phyloP scores from a whole-genome alignment of 768 basidiomycete genomes.

The Rhodotorula toruloides region DNA sequence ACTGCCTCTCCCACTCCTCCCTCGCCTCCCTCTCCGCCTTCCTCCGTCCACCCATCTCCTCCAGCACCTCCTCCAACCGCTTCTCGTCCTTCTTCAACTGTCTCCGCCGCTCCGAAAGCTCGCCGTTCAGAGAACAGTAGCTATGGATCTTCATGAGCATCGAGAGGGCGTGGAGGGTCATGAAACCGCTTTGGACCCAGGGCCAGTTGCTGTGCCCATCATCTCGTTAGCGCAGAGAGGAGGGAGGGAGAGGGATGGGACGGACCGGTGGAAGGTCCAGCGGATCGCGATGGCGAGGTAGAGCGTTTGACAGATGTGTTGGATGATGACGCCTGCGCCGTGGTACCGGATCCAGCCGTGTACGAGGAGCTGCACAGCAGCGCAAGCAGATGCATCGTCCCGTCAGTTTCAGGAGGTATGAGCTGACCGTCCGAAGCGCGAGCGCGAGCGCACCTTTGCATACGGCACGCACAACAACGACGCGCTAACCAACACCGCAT shows the following conservation, averaged over 20 bases:
- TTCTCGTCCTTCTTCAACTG: slow-evolving; percentile 47
- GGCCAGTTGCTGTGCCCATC: slow-evolving; percentile 89
- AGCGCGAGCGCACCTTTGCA: slow-evolving; percentile 60
- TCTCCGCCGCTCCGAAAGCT: slow-evolving; percentile 53
- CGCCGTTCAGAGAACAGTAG: slow-evolving; percentile 81
- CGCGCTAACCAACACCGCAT: slow-evolving; percentile 69
- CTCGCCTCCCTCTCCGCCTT: slow-evolving; percentile 40
- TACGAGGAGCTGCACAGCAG: slow-evolving; percentile 49
- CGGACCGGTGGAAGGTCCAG: slow-evolving; percentile 83
- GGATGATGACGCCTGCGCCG: slow-evolving; percentile 67
- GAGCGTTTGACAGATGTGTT: slow-evolving; percentile 70
- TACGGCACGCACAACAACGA: slow-evolving; percentile 76
- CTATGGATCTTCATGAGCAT: slow-evolving; percentile 70
- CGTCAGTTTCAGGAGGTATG: neutral
- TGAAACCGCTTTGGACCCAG: slow-evolving; percentile 88
- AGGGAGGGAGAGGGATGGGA: neutral
- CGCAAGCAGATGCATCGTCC: too few relatives aligned
- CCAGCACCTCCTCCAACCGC: slow-evolving; percentile 52
- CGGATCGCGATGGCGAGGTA: slow-evolving; percentile 68
- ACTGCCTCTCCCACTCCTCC: slow-evolving; percentile 21
- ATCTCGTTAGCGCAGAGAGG: too few relatives aligned
- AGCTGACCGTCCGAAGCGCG: too few relatives aligned
- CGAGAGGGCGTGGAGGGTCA: slow-evolving; percentile 65
- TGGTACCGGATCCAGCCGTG: slow-evolving; percentile 77
- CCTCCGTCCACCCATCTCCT: slow-evolving; percentile 63